Evolutionary conservation across 495 filamentous ascomycete genomes (phyloP), one percentile per base, ranked within the genome.

Genomic region (Gamarada debralockiae): DNA sequence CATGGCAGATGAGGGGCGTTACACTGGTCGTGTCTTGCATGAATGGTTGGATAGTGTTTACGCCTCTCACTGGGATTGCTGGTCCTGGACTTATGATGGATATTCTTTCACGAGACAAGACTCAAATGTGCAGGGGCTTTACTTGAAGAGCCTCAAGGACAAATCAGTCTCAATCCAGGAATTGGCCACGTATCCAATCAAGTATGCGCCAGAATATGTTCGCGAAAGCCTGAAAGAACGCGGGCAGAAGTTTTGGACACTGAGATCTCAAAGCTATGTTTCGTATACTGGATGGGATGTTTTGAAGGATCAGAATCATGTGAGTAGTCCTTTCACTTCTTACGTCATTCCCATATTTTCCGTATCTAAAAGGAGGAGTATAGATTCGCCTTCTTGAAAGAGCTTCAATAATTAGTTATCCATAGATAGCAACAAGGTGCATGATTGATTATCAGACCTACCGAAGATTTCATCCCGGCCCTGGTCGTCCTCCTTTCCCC

Each of bases 211-310:
- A 4, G 20, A 37, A 12, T 34, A 44, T 14, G 3, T 46, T 9
- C 4, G 22, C 21, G 15, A 33, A 3, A 20, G 25, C 6, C 33
- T 58, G 4, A 18, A 21, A 4, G 15, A 27, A 33, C 25, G 55
- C 8, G 55, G 55, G 14, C 20, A 53, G 21, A 47, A 42, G 17
- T 58, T 58, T 34, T 58, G 55, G 55, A 27, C 20, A 8, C 34
- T 39, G 4, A 29, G 55, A 23, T 24, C 29, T 17, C 25, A 43
- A 25, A 34, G 24, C 14, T 53, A 47, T 48, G 24, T 53, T 13
- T 50, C 40, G 1, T 58, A 58, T 24, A 48, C 18, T 18, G 41
- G 41, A 4, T 47, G 41, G 41, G 51, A 54, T 18, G 7, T 54
- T 23, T 25, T 23, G n/a, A 24, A 18, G 27, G 51, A 39, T 9